phyloP scores from a whole-genome alignment of 2,329 filamentous ascomycete species.

The Calonectria pseudoreteaudii region DNA sequence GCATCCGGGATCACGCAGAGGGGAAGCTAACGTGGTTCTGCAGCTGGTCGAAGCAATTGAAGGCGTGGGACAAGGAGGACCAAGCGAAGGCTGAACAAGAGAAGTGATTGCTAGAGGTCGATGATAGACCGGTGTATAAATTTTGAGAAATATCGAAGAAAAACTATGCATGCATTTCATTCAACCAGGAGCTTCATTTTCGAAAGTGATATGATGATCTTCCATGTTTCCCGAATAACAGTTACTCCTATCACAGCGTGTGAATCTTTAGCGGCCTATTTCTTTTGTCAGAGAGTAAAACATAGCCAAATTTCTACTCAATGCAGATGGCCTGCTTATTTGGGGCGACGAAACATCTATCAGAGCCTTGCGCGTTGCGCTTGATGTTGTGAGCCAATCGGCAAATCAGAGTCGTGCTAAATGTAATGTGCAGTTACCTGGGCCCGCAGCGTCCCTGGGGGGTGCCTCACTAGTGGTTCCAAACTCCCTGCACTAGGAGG shows the following conservation, averaged over 20 bases:
- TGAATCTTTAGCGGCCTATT: not conserved
- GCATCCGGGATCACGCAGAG: not conserved
- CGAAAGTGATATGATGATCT: not conserved
- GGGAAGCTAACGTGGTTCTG: conserved; percentile 35
- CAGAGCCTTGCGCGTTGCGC: not conserved
- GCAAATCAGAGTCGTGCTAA: conserved; percentile 30
- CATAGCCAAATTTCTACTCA: not conserved
- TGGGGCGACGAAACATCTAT: not conserved
- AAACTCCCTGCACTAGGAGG: not conserved
- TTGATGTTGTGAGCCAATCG: not conserved
- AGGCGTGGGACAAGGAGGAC: conserved; percentile 59
- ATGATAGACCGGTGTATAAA: conserved; percentile 40
- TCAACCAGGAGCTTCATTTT: not conserved
- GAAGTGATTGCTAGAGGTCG: conserved; percentile 39
- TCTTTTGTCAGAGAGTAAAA: not conserved
- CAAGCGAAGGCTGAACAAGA: conserved; percentile 47
- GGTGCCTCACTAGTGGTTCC: not conserved
- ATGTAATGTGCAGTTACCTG: conserved; percentile 13
- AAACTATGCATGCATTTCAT: conserved; percentile 8
- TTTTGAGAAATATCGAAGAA: conserved; percentile 34
- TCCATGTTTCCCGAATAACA: no score
- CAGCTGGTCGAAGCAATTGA: conserved; percentile 61
- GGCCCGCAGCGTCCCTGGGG: conserved; percentile 5
- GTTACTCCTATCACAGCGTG: not conserved
- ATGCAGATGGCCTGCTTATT: not conserved